A percentile compares a stretch with the other conserved stretches of the same genome.
phyloP scores from a whole-genome alignment of 805 yeast genomes.

The Candida argentea region DNA sequence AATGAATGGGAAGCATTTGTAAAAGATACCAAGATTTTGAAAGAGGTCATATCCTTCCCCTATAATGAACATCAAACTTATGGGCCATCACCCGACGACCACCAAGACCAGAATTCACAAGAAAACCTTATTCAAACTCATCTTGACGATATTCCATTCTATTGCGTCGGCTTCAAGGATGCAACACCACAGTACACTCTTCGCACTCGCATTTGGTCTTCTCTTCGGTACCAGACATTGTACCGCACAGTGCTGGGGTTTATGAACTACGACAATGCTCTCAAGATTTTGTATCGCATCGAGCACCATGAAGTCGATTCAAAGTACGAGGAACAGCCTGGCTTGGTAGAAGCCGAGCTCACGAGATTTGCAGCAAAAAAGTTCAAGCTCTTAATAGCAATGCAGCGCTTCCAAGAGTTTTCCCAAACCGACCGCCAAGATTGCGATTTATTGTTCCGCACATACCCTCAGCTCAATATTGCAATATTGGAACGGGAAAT shows the following conservation, averaged over 20 bases:
- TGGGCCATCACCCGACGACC: conserved; percentile 1
- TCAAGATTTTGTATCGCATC: conserved; percentile 54
- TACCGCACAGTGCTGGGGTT: conserved; percentile 81
- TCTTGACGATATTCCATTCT: conserved; percentile 56
- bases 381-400: conserved; percentile 70
- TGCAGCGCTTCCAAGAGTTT: conserved; percentile 75
- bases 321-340: neutral
- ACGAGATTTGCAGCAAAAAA: conserved; percentile 56
- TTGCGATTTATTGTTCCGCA: conserved; percentile 53
- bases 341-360: conserved; percentile 13
- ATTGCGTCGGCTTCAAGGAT: conserved; percentile 63
- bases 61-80: conserved; percentile 1
- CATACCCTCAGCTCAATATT: conserved; percentile 59
- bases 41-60: conserved; percentile 4
- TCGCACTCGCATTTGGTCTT: conserved; percentile 82
- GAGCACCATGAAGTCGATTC: conserved; percentile 39
- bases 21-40: conserved; percentile 50
- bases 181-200: conserved; percentile 53
- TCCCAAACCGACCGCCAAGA: conserved; percentile 56
- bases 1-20: conserved; percentile 79
- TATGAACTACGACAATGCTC: conserved; percentile 66
- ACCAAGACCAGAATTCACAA: conserved; percentile 1
- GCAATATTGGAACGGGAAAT: conserved; percentile 44
- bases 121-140: conserved; percentile 16
- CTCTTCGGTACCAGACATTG: conserved; percentile 72